Evolutionary conservation across 345 rosid species (phyloP).

Genomic region (Cochlearia excelsa): DNA sequence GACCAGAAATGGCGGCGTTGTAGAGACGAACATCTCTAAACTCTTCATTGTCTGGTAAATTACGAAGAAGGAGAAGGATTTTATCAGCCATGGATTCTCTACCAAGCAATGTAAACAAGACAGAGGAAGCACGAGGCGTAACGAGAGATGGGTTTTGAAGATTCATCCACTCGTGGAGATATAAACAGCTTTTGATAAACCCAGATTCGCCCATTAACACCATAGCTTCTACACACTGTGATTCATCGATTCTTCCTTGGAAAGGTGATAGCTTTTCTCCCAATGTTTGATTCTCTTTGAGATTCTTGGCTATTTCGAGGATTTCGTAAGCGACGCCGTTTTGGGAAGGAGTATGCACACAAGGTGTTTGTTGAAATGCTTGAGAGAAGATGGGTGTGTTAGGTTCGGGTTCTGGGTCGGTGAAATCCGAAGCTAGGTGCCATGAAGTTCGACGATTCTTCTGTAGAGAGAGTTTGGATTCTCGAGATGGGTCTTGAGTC

Average conservation of each 20-base stretch:
- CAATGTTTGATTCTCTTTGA: conserved; percentile 54
- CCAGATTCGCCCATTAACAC: conserved; percentile 58
- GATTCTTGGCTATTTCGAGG: conserved; percentile 46
- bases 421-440: conserved; percentile 52
- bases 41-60: conserved; percentile 57
- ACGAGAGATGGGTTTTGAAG: conserved; percentile 67
- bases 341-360: conserved; percentile 18
- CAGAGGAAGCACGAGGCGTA: conserved; percentile 61
- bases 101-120: conserved; percentile 67
- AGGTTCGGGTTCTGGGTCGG: conserved; percentile 28
- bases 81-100: conserved; percentile 53
- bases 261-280: conserved; percentile 59
- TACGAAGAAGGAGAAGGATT: conserved; percentile 52
- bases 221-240: conserved; percentile 57
- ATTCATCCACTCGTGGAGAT: conserved; percentile 87
- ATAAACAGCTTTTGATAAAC: conserved; percentile 47
- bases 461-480: conserved; percentile 53
- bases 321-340: conserved; percentile 46
- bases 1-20: conserved; percentile 74
- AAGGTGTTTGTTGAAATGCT: conserved; percentile 26
- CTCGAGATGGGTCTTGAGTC: conserved; percentile 47
- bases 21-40: conserved; percentile 67
- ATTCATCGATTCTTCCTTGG: conserved; percentile 41
- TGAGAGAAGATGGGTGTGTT: conserved; percentile 10
- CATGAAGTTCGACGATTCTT: conserved; percentile 66